Percentiles rank a stretch among this genome's conserved stretches.
phyloP scores from a whole-genome alignment of 108 stramenopile species.

The Cyclostephanos tholiformis region DNA sequence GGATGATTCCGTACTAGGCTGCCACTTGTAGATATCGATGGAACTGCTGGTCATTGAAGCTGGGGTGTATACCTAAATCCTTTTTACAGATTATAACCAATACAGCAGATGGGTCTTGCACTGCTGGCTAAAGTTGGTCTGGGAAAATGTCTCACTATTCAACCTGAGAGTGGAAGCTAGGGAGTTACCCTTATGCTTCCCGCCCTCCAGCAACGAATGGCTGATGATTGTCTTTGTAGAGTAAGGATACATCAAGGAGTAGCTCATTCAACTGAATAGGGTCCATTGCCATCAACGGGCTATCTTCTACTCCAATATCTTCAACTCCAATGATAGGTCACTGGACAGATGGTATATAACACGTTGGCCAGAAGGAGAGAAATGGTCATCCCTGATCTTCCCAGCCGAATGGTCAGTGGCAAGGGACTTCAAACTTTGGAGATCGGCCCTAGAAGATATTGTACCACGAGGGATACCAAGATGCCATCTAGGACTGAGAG shows the following conservation, averaged over 20 bases:
- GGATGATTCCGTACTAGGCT: not conserved
- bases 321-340: not conserved
- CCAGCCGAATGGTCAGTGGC: not conserved
- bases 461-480: not conserved
- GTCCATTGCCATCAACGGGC: not conserved
- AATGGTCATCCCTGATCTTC: not conserved
- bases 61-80: not conserved
- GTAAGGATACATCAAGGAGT: not conserved
- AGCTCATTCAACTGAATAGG: not conserved
- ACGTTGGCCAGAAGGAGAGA: not conserved
- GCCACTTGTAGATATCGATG: not conserved
- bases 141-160: not conserved
- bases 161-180: no score
- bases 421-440: not conserved
- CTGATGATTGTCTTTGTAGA: not conserved
- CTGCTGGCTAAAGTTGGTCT: not conserved
- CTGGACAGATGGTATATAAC: not conserved
- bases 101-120: not conserved
- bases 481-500: not conserved
- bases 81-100: not conserved
- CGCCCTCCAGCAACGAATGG: not conserved
- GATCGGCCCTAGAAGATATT: not conserved
- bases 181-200: not conserved
- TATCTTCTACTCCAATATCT: not conserved
- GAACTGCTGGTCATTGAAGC: conserved; percentile 4